Conservation (phyloP, 176 grass and related monocot species). For the Typha latifolia region DNA sequence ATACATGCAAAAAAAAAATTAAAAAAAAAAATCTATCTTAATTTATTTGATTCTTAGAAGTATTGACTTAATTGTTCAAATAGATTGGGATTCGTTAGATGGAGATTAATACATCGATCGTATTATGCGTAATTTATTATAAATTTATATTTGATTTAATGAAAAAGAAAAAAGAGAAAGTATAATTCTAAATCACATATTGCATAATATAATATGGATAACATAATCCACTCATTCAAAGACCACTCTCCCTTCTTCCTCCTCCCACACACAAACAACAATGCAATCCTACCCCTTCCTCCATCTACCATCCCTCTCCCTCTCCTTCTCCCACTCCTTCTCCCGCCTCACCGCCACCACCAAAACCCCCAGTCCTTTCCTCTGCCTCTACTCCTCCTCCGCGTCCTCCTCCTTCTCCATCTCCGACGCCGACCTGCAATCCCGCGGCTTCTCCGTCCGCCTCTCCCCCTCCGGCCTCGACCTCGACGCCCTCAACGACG, state of each 20-base stretch:
- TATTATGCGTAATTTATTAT: too few species aligned
- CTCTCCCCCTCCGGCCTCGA: conserved; percentile 42
- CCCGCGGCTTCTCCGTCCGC: conserved; percentile 56
- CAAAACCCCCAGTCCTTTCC: background rate
- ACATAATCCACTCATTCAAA: background rate
- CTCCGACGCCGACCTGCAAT: conserved; percentile 57
- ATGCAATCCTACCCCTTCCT: conserved; percentile 19
- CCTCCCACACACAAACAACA: background rate
- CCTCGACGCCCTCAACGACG: conserved; percentile 63
- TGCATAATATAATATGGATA: background rate
- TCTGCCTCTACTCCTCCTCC: conserved; percentile 1
- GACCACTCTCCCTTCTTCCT: background rate
- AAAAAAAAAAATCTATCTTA: too few species aligned
- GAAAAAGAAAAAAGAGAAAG: too few species aligned
- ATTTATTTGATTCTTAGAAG: too few species aligned
- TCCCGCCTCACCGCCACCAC: background rate
- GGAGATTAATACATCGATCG: too few species aligned
- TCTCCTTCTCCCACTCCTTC: background rate
- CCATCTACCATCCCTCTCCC: background rate
- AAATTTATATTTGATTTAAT: too few species aligned
- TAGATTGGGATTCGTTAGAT: too few species aligned
- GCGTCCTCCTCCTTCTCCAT: conserved; percentile 26
- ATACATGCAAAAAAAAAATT: too few species aligned
- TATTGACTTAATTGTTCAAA: too few species aligned
- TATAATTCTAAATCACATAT: too few species aligned